Evolutionary conservation across 129 eudicot species (phyloP).

Genomic region (Saussurea involucrata): DNA sequence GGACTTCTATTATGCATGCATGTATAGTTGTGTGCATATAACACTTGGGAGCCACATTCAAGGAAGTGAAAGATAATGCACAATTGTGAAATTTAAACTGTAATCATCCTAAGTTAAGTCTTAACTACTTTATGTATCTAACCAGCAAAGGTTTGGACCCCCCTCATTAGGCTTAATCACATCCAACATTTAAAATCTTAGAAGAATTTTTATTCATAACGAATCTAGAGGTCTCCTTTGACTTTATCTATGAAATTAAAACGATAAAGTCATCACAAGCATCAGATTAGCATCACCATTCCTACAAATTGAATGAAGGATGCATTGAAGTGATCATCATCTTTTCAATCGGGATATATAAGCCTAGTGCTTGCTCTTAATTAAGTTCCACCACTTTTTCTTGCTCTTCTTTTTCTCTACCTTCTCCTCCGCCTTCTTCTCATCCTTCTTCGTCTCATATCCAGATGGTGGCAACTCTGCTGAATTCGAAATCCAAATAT

Average conservation of each 20-base stretch:
- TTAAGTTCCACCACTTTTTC: conserved; percentile 48
- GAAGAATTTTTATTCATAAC: neutral
- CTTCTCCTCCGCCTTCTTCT: neutral
- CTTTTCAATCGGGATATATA: neutral
- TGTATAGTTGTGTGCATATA: too few relatives aligned
- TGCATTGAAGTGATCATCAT: neutral
- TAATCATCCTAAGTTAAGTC: too few relatives aligned
- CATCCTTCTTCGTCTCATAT: neutral
- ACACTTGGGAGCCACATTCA: too few relatives aligned
- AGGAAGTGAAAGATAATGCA: too few relatives aligned
- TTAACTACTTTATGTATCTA: too few relatives aligned
- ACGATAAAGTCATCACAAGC: neutral
- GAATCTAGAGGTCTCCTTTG: neutral
- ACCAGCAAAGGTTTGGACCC: too few relatives aligned
- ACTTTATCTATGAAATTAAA: neutral
- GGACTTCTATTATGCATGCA: too few relatives aligned
- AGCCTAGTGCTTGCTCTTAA: conserved; percentile 32
- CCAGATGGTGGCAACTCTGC: conserved; percentile 40
- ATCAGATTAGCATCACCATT: neutral
- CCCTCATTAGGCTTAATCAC: too few relatives aligned
- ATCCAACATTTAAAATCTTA: neutral
- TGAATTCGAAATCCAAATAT: neutral
- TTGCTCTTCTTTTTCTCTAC: conserved; percentile 24
- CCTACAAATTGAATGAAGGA: neutral
- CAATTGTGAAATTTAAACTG: too few relatives aligned